A percentile compares a stretch with the other conserved stretches of the same genome.
These are phyloP conservation scores for Pseudodiploospora longispora DNA, from an alignment of 2,329 filamentous ascomycete species.

Conservation along the genomic window DNA sequence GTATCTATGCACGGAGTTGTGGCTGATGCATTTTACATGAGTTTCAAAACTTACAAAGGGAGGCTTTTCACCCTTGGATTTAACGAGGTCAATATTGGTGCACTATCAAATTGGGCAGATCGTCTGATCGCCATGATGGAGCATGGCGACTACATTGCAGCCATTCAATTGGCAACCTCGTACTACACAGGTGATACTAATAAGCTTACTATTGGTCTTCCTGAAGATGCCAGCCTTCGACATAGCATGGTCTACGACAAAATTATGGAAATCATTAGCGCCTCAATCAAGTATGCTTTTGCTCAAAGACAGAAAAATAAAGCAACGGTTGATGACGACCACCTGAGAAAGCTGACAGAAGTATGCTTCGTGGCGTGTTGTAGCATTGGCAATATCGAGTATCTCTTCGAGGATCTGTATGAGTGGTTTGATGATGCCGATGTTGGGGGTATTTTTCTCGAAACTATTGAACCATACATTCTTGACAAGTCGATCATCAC, in stretches of 20 bases:
- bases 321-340: constrained; percentile 40
- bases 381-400: constrained; percentile 68
- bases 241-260: constrained; percentile 82
- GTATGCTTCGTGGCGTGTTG: constrained; percentile 79
- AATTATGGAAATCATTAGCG: constrained; percentile 85
- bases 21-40: constrained; percentile 97
- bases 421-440: constrained; percentile 78
- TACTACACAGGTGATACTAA: constrained; percentile 91
- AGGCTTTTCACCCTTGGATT: constrained; percentile 88
- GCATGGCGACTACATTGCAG: constrained; percentile 87
- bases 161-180: constrained; percentile 80
- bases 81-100: constrained; percentile 84
- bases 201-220: constrained; percentile 86
- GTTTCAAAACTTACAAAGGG: constrained; percentile 91
- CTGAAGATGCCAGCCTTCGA: constrained; percentile 68
- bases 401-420: constrained; percentile 85
- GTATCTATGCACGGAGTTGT: constrained; percentile 89
- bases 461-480: constrained; percentile 82
- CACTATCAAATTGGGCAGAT: constrained; percentile 95
- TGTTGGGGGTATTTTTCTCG: constrained; percentile 69
- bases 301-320: constrained; percentile 49
- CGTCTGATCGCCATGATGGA: constrained; percentile 90
- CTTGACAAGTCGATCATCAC: constrained; percentile 66
- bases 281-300: constrained; percentile 86
- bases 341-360: constrained; percentile 70